phyloP scores from a whole-genome alignment of 2,329 filamentous ascomycete species.

The Sordariomycetes sp. region DNA sequence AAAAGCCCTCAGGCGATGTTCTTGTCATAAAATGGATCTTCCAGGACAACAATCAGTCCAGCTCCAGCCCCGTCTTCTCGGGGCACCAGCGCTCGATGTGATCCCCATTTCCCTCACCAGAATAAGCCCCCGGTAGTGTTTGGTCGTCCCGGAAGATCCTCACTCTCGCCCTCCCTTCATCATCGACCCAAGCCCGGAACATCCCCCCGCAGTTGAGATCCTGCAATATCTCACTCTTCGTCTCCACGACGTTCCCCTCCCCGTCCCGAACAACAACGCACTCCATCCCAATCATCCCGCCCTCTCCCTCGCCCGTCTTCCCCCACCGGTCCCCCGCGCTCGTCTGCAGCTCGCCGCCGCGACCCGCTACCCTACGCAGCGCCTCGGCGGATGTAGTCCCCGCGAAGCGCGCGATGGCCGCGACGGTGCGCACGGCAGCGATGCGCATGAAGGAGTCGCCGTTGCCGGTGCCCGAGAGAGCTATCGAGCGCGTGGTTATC shows the following conservation, averaged over 20 bases:
- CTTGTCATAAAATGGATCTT: too few species aligned
- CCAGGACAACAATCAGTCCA: neutral
- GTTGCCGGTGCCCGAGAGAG: slow-evolving; percentile 72
- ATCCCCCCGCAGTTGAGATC: slow-evolving; percentile 84
- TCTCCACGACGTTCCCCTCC: slow-evolving; percentile 28
- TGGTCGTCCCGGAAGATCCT: slow-evolving; percentile 27
- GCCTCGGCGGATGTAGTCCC: slow-evolving; percentile 42
- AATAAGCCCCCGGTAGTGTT: neutral
- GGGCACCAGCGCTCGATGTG: neutral
- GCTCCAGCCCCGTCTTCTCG: neutral
- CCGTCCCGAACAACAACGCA: slow-evolving; percentile 33
- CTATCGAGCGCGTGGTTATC: slow-evolving; percentile 34
- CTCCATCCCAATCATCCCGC: slow-evolving; percentile 79
- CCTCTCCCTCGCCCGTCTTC: slow-evolving; percentile 66
- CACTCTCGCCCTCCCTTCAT: slow-evolving; percentile 44
- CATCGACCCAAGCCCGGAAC: slow-evolving; percentile 70
- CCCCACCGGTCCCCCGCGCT: slow-evolving; percentile 67
- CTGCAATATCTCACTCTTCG: slow-evolving; percentile 48
- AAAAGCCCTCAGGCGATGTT: too few species aligned
- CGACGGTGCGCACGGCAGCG: slow-evolving; percentile 60
- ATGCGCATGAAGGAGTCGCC: slow-evolving; percentile 77
- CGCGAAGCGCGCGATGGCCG: slow-evolving; percentile 59
- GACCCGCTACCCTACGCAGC: slow-evolving; percentile 55
- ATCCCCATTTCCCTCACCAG: neutral
- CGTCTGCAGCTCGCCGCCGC: slow-evolving; percentile 59